These are phyloP conservation scores for Teunomyces kruisii DNA, from an alignment of 805 yeast genomes.

Conservation along the genomic window DNA sequence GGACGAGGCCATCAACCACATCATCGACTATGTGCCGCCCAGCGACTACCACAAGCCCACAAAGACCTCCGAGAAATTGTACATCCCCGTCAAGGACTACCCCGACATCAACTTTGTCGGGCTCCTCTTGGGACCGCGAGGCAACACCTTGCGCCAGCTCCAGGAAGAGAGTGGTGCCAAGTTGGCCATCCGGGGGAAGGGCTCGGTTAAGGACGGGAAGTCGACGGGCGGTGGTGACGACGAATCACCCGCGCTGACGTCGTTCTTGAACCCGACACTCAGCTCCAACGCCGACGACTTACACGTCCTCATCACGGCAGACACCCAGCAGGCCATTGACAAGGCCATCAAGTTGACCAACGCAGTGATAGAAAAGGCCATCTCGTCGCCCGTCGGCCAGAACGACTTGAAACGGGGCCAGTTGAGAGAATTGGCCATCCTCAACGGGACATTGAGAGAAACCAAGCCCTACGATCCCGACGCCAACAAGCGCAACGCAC, in stretches of 20 bases:
- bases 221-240: constrained; percentile 53
- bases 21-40: constrained; percentile 83
- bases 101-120: constrained; percentile 96
- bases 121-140: constrained; percentile 89
- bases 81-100: constrained; percentile 79
- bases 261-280: constrained; percentile 21
- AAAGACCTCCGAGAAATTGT: constrained; percentile 75
- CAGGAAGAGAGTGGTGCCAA: constrained; percentile 86
- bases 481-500: constrained; percentile 31
- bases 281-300: constrained; percentile 59
- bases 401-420: constrained; percentile 90
- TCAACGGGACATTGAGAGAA: constrained; percentile 92
- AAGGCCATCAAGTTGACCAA: constrained; percentile 75
- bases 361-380: constrained; percentile 77
- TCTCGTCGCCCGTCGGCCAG: constrained; percentile 87
- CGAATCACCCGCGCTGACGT: constrained; percentile 16
- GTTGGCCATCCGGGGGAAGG: constrained; percentile 90
- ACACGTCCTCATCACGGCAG: constrained; percentile 86
- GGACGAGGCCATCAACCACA: constrained; percentile 65
- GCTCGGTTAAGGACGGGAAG: constrained; percentile 93
- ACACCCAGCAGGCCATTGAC: constrained; percentile 70
- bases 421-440: constrained; percentile 84
- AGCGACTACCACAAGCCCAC: constrained; percentile 68
- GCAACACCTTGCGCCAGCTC: constrained; percentile 77
- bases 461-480: constrained; percentile 56